phyloP scores from a whole-genome alignment of 805 yeast species.

The Spathaspora passalidarum region DNA sequence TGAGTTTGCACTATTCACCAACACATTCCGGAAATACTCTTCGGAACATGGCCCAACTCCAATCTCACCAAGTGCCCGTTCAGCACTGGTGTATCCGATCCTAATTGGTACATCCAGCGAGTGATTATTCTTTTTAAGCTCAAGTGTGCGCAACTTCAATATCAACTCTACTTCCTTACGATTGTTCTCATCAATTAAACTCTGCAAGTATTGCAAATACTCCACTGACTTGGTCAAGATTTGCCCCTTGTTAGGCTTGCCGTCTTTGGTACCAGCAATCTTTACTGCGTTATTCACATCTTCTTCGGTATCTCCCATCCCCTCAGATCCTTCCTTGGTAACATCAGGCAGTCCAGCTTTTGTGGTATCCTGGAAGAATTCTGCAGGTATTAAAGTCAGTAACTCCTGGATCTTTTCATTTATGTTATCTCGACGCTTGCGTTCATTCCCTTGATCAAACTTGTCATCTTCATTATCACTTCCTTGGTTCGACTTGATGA shows the following conservation, averaged over 20 bases:
- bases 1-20: constrained; percentile 21
- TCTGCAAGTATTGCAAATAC: constrained; percentile 64
- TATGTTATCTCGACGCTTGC: constrained; percentile 42
- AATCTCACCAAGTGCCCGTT: constrained; percentile 65
- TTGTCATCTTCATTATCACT: constrained; percentile 20
- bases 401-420: constrained; percentile 45
- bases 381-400: constrained; percentile 33
- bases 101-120: constrained; percentile 38
- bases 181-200: constrained; percentile 73
- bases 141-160: constrained; percentile 54
- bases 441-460: constrained; percentile 34
- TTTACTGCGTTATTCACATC: constrained; percentile 26
- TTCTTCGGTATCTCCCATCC: constrained; percentile 12
- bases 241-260: constrained; percentile 83
- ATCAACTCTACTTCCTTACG: constrained; percentile 74
- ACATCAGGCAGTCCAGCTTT: constrained; percentile 9
- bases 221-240: constrained; percentile 73
- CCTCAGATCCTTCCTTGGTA: constrained; percentile 16
- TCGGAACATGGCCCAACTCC: constrained; percentile 81
- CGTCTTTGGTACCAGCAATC: constrained; percentile 68
- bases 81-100: constrained; percentile 71
- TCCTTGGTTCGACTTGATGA: constrained; percentile 18
- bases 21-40: constrained; percentile 24
- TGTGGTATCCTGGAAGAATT: constrained; percentile 32
- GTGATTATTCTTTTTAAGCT: constrained; percentile 34